Evolutionary conservation across 2,329 filamentous ascomycete genomes (phyloP), one percentile per base, ranked within the genome.

Genomic region (Geosmithia putterillii): DNA sequence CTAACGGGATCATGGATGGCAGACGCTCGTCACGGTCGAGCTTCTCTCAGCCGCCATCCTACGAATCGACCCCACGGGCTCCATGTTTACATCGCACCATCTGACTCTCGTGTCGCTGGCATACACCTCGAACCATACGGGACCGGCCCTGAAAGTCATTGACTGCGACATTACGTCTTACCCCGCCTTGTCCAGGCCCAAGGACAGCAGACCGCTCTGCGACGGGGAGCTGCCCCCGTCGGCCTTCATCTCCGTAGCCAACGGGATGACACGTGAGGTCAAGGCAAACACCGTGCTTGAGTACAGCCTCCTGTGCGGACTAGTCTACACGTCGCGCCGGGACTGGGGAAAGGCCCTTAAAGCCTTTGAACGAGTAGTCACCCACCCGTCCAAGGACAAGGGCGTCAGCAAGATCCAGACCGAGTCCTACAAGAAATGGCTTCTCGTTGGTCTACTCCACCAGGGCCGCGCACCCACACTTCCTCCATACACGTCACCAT

Each of bases 361-460:
- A 34, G 77, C 79, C 23, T 69, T 88, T 21, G 75, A 79, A 51
- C 70, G 76, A 46, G 74, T 77, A 38, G 67, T 94, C 32, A 75
- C 80, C 3, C 79, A 81, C 45, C 86, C 88, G 1, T 68, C 71
- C 1, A 70, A 67, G 42, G 80, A 79, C 18, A 66, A 70, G 25
- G 71, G 76, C 32, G 69, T 78, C 12, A 90, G 82, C 59, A 81
- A 79, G 57, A 71, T 94, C 42, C 92, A 92, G 83, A 70, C 84
- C 4, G 87, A 95, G 50, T 86, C 86, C 6, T 90, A 94, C 68
- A 94, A 90, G 64, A 94, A 90, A 61, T 95, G 87, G 84, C 58
- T 94, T 8, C 65, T 98, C 15, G 73, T 88, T 9, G 78, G 79
- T 43, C 70, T 95, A 44, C 66, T 98, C 17, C 69, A 76, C 7